phyloP scores from a whole-genome alignment of 176 grass and related monocot species.

The Rhipidocladum racemiflorum region DNA sequence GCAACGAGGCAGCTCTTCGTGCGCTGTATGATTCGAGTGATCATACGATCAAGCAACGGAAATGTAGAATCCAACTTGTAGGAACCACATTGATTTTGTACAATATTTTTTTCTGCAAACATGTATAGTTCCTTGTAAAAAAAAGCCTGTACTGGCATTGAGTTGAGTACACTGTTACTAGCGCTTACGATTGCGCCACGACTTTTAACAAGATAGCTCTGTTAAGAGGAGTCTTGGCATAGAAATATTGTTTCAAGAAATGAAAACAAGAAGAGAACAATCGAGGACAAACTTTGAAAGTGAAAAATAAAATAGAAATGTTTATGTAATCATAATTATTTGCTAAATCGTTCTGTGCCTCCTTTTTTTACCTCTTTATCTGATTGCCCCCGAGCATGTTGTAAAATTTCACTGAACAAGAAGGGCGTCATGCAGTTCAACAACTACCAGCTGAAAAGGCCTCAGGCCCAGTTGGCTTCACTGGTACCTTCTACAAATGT shows the following conservation, averaged over 20 bases:
- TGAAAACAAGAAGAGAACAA: not conserved
- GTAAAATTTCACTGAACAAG: no score
- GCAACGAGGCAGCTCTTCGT: not conserved
- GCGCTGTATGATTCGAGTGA: not conserved
- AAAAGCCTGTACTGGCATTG: slow-evolving; percentile 21
- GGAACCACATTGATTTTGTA: slow-evolving; percentile 38
- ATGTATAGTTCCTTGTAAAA: slow-evolving; percentile 35
- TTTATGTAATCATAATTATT: not conserved
- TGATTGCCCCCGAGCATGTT: no score
- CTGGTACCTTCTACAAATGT: no score
- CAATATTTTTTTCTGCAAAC: not conserved
- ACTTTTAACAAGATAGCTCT: not conserved
- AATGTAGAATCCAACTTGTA: slow-evolving; percentile 4
- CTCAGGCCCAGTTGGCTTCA: no score
- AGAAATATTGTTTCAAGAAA: not conserved
- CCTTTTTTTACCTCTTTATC: no score
- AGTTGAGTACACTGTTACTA: slow-evolving; percentile 7
- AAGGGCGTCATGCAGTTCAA: no score
- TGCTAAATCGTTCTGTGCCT: no score
- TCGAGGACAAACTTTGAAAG: not conserved
- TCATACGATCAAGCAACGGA: not conserved
- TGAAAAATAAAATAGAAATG: not conserved
- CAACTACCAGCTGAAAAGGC: no score
- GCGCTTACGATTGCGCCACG: no score
- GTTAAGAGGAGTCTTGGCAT: not conserved